Conservation (phyloP, 176 grass and related monocot species). For the Calamus simplicifolius region DNA sequence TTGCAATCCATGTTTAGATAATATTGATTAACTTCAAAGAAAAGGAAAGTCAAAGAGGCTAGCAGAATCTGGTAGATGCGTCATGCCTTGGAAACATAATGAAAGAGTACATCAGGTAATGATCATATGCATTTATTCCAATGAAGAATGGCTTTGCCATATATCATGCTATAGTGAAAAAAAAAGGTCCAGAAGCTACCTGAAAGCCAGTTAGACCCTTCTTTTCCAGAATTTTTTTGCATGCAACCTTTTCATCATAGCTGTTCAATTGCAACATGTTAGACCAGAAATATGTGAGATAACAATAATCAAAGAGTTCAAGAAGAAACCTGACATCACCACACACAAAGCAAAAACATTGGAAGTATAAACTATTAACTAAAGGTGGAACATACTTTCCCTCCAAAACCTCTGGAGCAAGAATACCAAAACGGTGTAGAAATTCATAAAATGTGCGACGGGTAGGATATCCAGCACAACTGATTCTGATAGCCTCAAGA, state of each 20-base stretch:
- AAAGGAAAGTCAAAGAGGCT: too few species aligned
- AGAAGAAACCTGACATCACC: too few species aligned
- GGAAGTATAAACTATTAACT: neutral
- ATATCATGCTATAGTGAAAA: neutral
- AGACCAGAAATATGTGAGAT: neutral
- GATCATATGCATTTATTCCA: too few species aligned
- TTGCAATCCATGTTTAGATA: too few species aligned
- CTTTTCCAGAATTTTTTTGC: constrained; percentile 88
- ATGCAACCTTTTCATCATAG: constrained; percentile 84
- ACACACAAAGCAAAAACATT: neutral
- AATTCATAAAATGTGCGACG: constrained; percentile 97
- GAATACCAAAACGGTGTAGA: constrained; percentile 91
- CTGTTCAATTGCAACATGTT: constrained; percentile 24
- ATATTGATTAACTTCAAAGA: too few species aligned
- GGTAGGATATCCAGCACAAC: constrained; percentile 97
- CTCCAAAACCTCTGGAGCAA: constrained; percentile 78
- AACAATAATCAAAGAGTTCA: too few species aligned
- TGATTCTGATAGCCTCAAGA: constrained; percentile 99
- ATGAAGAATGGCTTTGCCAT: too few species aligned
- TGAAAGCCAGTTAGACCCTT: constrained; percentile 86
- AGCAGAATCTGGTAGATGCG: too few species aligned
- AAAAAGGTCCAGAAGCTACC: constrained; percentile 32
- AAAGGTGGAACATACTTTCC: constrained; percentile 62
- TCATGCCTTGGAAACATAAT: too few species aligned
- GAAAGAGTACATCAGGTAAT: too few species aligned